Base-by-base conservation (phyloP, 2,329 filamentous ascomycete genomes). In the Aspergillus terreus region DNA sequence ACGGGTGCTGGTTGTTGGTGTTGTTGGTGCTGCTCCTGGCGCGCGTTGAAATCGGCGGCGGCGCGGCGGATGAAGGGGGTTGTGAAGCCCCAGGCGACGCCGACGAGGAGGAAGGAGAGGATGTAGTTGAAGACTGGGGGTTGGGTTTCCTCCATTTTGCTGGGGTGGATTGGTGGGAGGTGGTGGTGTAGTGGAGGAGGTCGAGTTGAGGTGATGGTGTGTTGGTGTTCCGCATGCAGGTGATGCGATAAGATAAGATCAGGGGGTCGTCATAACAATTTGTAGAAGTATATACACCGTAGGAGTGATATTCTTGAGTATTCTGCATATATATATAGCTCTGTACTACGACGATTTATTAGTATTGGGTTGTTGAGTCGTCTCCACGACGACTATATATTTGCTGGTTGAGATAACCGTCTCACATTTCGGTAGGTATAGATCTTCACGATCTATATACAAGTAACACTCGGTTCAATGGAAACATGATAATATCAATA, bases 1-100 rank as follows among this genome's bases (percentile, higher is more conserved):
- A 38, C 15, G 40, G 42, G 38, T 51, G 46, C 36, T 50, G 46
- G 38, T 41, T 42, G 40, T 21, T 54, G 53, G 14, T 50, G 51
- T 19, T 53, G 46, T n/a, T 55, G 52, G 30, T 59, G 59, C 21
- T 59, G 61, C 32, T 68, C 68, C 55, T 71, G 69, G 47, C 82
- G 78, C 3, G 86, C 85, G 49, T 78, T 82, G 74, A 94, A 91
- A 55, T 85, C 80, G 45, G 87, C 81, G 2, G 92, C 92, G 9
- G 92, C 92, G 56, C 83, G 83, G 21, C 92, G 86, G 78, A 97
- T 95, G 76, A 97, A 96, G 50, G 87, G 86, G 17, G 90, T 95
- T 1, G 90, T 96, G 62, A 95, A 84, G 47, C 92, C 92, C 92
- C 92, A 97, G 60, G 90, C 92, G 21, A 94, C 77, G 48, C 92